Conservation (phyloP, 352 stramenopile genomes). For the Globisporangium lucens region DNA sequence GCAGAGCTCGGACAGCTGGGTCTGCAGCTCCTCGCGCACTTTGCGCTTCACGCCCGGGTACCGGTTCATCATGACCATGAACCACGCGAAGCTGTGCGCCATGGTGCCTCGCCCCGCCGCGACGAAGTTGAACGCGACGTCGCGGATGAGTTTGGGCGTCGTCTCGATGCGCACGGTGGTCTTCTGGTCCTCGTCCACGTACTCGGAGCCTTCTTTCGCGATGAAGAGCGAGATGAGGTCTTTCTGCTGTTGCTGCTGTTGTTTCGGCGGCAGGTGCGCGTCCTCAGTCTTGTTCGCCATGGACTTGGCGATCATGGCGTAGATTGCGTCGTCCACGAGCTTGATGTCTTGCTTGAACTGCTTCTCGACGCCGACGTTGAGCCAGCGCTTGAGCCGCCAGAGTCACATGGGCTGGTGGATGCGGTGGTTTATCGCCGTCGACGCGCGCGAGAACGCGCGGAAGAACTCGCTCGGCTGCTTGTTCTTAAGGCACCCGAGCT, state of each 20-base stretch:
- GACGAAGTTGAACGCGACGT: conserved; percentile 74
- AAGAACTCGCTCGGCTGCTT: conserved; percentile 35
- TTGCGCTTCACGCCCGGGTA: conserved; percentile 38
- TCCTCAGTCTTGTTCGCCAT: conserved; percentile 22
- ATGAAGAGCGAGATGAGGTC: conserved; percentile 46
- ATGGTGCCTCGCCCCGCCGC: conserved; percentile 74
- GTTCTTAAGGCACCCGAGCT: conserved; percentile 30
- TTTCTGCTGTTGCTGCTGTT: conserved; percentile 13
- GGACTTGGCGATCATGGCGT: conserved; percentile 42
- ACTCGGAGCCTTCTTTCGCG: conserved; percentile 31
- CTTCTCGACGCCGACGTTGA: conserved; percentile 31
- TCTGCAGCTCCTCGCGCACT: conserved; percentile 50
- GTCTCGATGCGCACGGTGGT: conserved; percentile 13
- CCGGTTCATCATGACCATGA: conserved; percentile 71
- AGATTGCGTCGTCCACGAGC: conserved; percentile 37
- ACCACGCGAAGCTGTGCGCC: conserved; percentile 54
- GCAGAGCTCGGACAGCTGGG: conserved; percentile 35
- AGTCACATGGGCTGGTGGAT: conserved; percentile 48
- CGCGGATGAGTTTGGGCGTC: conserved; percentile 40
- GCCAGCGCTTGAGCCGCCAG: conserved; percentile 33
- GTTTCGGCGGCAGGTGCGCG: neutral
- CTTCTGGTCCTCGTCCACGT: conserved; percentile 19
- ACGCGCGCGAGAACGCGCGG: conserved; percentile 28
- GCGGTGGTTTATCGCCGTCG: conserved; percentile 21
- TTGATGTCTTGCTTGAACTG: conserved; percentile 30